phyloP scores from a whole-genome alignment of 176 grass and related monocot genomes.

The Cocos nucifera region DNA sequence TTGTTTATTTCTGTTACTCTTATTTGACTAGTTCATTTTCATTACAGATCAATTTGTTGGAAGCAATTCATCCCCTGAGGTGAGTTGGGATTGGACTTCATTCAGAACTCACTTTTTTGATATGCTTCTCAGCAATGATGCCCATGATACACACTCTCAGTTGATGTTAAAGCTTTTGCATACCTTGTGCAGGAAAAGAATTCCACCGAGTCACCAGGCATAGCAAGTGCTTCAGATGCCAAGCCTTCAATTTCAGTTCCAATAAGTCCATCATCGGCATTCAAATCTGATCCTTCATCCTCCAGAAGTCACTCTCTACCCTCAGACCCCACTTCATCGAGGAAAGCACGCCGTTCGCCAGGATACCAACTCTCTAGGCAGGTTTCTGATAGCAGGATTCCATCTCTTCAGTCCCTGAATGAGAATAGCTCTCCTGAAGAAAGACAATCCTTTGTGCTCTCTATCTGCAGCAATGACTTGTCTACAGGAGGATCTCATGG shows the following conservation, averaged over 20 bases:
- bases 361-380: conserved; percentile 40
- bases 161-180: too few relatives aligned
- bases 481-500: conserved; percentile 21
- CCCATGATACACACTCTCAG: too few relatives aligned
- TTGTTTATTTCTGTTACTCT: conserved; percentile 13
- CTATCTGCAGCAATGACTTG: conserved; percentile 20
- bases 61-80: conserved; percentile 34
- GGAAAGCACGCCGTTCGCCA: conserved; percentile 16
- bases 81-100: conserved; percentile 19
- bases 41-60: conserved; percentile 37
- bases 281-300: conserved; percentile 10
- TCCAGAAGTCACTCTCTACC: conserved; percentile 4
- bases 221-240: conserved; percentile 28
- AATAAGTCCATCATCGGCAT: conserved; percentile 21
- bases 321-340: conserved; percentile 6
- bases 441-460: conserved; percentile 19
- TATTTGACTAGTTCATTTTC: conserved; percentile 2
- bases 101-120: too few relatives aligned
- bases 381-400: conserved; percentile 37
- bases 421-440: conserved; percentile 23
- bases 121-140: too few relatives aligned
- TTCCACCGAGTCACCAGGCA: background rate
- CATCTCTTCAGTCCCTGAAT: conserved; percentile 48
- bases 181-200: conserved; percentile 1
- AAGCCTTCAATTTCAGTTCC: conserved; percentile 39